phyloP scores from a whole-genome alignment of 192 early-diverging fungal genomes.

The Mortierella antarctica region DNA sequence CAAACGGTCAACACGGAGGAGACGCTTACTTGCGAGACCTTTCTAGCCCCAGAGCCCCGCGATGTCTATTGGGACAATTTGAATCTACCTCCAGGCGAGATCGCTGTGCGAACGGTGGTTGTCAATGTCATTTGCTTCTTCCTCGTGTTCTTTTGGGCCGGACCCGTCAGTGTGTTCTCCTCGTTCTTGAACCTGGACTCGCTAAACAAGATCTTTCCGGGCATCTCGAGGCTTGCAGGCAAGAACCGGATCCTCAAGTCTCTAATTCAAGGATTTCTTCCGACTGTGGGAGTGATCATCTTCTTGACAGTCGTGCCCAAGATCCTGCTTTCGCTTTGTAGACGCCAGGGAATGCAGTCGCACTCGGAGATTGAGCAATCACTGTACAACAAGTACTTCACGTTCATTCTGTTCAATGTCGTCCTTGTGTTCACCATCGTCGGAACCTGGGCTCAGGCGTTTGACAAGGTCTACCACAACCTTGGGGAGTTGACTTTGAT shows the following conservation, averaged over 20 bases:
- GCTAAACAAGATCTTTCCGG: conserved; percentile 68
- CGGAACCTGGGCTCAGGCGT: conserved; percentile 72
- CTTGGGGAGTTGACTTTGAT: conserved; percentile 69
- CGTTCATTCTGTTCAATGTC: conserved; percentile 80
- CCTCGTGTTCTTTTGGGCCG: conserved; percentile 80
- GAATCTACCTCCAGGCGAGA: conserved; percentile 66
- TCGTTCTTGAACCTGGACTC: conserved; percentile 73
- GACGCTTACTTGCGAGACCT: conserved; percentile 72
- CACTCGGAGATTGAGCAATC: conserved; percentile 45
- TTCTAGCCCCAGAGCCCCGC: conserved; percentile 78
- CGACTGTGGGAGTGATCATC: conserved; percentile 76
- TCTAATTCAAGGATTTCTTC: conserved; percentile 75
- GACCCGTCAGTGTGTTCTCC: conserved; percentile 73
- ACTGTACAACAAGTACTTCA: conserved; percentile 71
- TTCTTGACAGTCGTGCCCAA: conserved; percentile 78
- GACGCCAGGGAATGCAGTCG: conserved; percentile 35
- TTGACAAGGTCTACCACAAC: conserved; percentile 74
- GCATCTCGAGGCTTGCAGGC: conserved; percentile 60
- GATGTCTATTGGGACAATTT: conserved; percentile 84
- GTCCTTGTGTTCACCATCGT: conserved; percentile 80
- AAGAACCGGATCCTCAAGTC: conserved; percentile 65
- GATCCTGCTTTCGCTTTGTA: conserved; percentile 62
- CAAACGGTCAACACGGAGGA: conserved; percentile 75
- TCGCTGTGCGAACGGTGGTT: conserved; percentile 61
- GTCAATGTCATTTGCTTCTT: conserved; percentile 68